phyloP scores from a whole-genome alignment of 1,284 basidiomycete species.

The Meripilus lineatus region DNA sequence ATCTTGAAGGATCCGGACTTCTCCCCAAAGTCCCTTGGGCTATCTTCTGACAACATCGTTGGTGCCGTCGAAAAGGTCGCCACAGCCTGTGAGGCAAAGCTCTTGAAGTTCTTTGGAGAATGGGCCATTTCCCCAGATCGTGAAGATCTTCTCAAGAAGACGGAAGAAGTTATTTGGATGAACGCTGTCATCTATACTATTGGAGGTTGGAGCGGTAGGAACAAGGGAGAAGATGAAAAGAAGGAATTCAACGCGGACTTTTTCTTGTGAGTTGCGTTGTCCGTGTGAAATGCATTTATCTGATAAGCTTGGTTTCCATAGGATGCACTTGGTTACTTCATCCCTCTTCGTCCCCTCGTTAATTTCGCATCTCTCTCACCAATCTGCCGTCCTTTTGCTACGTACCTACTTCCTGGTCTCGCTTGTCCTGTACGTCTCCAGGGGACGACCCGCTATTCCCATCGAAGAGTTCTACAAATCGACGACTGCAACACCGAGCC shows the following conservation, averaged over 20 bases:
- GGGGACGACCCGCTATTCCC: conserved; percentile 32
- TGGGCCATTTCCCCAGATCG: conserved; percentile 42
- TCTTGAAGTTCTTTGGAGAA: conserved; percentile 40
- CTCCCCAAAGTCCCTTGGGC: conserved; percentile 34
- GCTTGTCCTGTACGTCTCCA: conserved; percentile 33
- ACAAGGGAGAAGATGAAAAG: conserved; percentile 12
- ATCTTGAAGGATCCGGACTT: conserved; percentile 34
- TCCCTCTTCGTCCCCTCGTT: conserved; percentile 37
- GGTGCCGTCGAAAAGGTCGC: conserved; percentile 28
- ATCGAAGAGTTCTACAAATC: conserved; percentile 32
- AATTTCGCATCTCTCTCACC: conserved; percentile 21
- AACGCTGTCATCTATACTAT: conserved; percentile 38
- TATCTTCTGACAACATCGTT: conserved; percentile 30
- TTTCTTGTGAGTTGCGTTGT: conserved; percentile 23
- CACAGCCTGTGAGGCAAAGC: conserved; percentile 25
- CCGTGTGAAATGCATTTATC: neutral
- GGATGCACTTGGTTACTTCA: conserved; percentile 45
- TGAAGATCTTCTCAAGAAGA: conserved; percentile 33
- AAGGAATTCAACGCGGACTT: conserved; percentile 39
- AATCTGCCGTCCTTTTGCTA: conserved; percentile 30
- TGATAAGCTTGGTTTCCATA: conserved; percentile 10
- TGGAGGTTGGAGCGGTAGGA: conserved; percentile 30
- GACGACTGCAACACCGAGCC: conserved; percentile 26
- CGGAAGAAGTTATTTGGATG: conserved; percentile 42
- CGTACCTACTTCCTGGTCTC: conserved; percentile 33